phyloP scores from a whole-genome alignment of 2,329 filamentous ascomycete species.

The Penicillium sclerotigenum region DNA sequence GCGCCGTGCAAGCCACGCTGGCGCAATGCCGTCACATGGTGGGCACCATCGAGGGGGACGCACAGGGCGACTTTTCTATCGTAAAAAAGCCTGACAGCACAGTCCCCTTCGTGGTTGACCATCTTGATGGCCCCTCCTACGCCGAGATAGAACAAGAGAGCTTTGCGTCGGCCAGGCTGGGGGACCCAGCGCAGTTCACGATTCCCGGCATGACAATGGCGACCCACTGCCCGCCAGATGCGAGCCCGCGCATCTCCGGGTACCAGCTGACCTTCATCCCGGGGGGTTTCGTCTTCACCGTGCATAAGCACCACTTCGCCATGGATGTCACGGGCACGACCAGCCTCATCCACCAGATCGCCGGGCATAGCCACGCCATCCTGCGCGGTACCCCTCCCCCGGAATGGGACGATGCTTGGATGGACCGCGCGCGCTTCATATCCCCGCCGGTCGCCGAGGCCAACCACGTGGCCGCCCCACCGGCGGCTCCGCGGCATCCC shows the following conservation, averaged over 20 bases:
- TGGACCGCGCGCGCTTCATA: not conserved
- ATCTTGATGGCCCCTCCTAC: too few relatives aligned
- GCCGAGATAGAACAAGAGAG: too few relatives aligned
- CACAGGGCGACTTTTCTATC: too few relatives aligned
- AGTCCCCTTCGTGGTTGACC: too few relatives aligned
- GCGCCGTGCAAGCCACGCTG: too few relatives aligned
- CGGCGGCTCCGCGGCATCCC: too few relatives aligned
- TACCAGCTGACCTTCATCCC: not conserved
- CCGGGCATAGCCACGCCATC: not conserved
- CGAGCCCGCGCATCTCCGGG: not conserved
- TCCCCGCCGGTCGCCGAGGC: not conserved
- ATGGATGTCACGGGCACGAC: not conserved
- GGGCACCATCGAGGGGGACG: too few relatives aligned
- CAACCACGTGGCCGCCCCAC: not conserved
- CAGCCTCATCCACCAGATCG: not conserved
- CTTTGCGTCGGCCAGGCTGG: too few relatives aligned
- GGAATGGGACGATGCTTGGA: not conserved
- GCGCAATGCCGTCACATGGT: too few relatives aligned
- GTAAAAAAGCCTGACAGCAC: too few relatives aligned
- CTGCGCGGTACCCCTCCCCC: not conserved
- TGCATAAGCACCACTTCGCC: not conserved
- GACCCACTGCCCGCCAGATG: not conserved
- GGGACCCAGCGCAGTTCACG: too few relatives aligned
- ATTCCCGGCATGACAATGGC: not conserved
- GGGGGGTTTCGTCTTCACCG: not conserved